Conservation (phyloP, 1,284 basidiomycete genomes). For the Stereum hirsutum region DNA sequence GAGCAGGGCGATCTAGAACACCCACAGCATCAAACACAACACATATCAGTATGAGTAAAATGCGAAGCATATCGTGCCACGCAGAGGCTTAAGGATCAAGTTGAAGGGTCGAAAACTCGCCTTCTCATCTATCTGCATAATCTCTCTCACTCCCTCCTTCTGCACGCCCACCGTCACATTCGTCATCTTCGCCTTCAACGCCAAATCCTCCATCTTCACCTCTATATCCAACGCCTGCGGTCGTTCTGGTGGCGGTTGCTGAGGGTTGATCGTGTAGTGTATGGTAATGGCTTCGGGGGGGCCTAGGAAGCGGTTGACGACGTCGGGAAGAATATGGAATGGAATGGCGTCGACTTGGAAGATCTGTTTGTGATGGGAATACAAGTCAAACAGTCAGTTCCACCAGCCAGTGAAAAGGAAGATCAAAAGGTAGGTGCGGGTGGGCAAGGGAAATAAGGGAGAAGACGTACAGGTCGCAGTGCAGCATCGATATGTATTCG, state of each 20-base stretch:
- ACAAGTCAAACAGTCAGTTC: background rate
- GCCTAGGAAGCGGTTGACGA: slow-evolving; percentile 73
- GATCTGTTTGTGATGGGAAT: slow-evolving; percentile 35
- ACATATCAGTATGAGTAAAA: background rate
- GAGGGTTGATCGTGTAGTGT: slow-evolving; percentile 68
- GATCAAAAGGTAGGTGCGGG: background rate
- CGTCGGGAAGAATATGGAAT: slow-evolving; percentile 82
- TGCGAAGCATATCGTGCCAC: background rate
- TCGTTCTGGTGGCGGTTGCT: slow-evolving; percentile 46
- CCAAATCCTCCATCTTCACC: slow-evolving; percentile 80
- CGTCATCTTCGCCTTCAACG: slow-evolving; percentile 68
- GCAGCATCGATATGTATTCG: slow-evolving; percentile 72
- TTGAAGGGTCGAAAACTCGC: slow-evolving; percentile 25
- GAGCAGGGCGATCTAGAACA: slow-evolving; percentile 61
- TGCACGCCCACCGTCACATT: slow-evolving; percentile 57
- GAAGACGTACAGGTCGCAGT: slow-evolving; percentile 46
- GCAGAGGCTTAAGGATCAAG: background rate
- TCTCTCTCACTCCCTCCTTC: slow-evolving; percentile 58
- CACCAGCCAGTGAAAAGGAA: background rate
- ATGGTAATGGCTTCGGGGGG: slow-evolving; percentile 81
- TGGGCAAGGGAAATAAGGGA: background rate
- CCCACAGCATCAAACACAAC: slow-evolving; percentile 2
- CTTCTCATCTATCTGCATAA: slow-evolving; percentile 83
- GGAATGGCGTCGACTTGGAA: slow-evolving; percentile 55
- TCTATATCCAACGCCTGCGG: slow-evolving; percentile 82